phyloP scores from a whole-genome alignment of 2,329 filamentous ascomycete genomes.

The Cercospora sp. region DNA sequence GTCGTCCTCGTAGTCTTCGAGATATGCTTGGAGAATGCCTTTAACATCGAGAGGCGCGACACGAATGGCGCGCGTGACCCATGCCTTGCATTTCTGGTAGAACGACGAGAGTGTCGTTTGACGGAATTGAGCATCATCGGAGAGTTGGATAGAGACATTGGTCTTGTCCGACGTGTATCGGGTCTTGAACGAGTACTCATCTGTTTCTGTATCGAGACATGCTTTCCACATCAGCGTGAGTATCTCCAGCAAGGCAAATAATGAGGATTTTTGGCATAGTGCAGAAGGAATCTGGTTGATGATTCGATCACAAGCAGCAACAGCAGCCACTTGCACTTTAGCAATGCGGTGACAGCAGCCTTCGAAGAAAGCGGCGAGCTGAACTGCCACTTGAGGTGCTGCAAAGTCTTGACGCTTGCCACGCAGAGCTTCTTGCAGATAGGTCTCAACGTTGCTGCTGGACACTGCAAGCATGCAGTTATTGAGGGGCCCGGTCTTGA shows the following conservation, averaged over 20 bases:
- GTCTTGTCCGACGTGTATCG: conserved; percentile 75
- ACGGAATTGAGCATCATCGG: conserved; percentile 85
- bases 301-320: conserved; percentile 79
- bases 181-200: conserved; percentile 85
- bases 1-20: conserved; percentile 92
- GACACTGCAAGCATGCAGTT: conserved; percentile 64
- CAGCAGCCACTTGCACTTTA: conserved; percentile 84
- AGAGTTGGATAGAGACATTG: conserved; percentile 82
- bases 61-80: conserved; percentile 78
- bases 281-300: conserved; percentile 82
- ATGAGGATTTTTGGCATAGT: conserved; percentile 81
- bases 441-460: conserved; percentile 72
- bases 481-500: conserved; percentile 61
- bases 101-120: conserved; percentile 76
- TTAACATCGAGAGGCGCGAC: conserved; percentile 92
- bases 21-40: conserved; percentile 89
- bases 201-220: conserved; percentile 90
- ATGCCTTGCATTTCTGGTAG: conserved; percentile 72
- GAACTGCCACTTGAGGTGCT: conserved; percentile 85
- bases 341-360: conserved; percentile 92
- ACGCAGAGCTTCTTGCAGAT: conserved; percentile 71
- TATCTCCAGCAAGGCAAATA: conserved; percentile 90
- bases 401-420: conserved; percentile 76
- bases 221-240: conserved; percentile 93
- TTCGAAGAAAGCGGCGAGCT: conserved; percentile 81